Conservation (phyloP, 805 yeast genomes). For the Metschnikowia arizonensis region DNA sequence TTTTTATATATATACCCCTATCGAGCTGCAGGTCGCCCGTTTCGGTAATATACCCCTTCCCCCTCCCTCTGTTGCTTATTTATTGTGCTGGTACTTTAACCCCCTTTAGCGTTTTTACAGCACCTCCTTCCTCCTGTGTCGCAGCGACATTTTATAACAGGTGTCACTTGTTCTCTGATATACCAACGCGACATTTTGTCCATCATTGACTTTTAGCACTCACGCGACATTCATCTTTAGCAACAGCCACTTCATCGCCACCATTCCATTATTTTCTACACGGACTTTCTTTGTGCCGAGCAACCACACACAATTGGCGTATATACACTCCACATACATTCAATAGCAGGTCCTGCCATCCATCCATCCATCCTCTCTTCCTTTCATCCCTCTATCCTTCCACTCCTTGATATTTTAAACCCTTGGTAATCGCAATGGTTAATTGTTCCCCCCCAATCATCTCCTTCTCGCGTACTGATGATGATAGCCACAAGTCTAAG, state of each 20-base stretch:
- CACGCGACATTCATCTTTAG: background rate
- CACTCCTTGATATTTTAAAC: too few relatives aligned
- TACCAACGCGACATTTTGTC: background rate
- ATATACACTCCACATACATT: background rate
- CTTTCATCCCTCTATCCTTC: too few relatives aligned
- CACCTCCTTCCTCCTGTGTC: conserved; percentile 3
- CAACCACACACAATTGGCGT: background rate
- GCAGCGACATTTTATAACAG: background rate
- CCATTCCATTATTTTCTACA: background rate
- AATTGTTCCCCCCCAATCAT: conserved; percentile 16
- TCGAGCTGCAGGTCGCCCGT: background rate
- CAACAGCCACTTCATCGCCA: background rate
- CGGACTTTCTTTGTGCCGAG: background rate
- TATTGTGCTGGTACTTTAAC: background rate
- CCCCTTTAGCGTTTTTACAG: background rate
- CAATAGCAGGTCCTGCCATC: too few relatives aligned
- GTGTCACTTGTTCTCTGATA: too few relatives aligned
- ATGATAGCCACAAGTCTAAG: conserved; percentile 1
- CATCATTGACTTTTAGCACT: background rate
- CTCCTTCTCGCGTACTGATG: conserved; percentile 12
- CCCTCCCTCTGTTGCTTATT: background rate
- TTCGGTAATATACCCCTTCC: background rate
- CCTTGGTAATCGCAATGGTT: conserved; percentile 14
- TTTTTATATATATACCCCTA: background rate
- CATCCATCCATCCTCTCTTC: too few relatives aligned